Evolutionary conservation across 495 filamentous ascomycete species (phyloP), one percentile per base, ranked within the genome.

Genomic region (Viridothelium virens): DNA sequence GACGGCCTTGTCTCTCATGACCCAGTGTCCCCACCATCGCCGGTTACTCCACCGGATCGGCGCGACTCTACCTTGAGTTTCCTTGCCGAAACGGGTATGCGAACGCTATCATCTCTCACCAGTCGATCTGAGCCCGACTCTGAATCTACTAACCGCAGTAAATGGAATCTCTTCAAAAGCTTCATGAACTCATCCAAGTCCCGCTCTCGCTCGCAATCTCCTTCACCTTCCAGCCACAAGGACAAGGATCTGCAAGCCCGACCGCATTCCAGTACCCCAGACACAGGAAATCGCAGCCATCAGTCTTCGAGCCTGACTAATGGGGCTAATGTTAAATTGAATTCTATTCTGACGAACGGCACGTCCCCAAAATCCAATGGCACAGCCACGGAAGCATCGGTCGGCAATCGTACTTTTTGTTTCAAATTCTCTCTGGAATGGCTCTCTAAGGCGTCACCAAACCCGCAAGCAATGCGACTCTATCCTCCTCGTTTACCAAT

Each of bases 371-470:
- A 1, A 63, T 47, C 16, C 14, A 38, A 16, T 53, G n/a, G 11
- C 25, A 25, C 25, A 25, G 25, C 25, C 25, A 25, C 25, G 25
- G 25, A 25, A 25, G 25, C 25, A 25, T 25, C 25, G 25, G 25
- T 25, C 25, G 25, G 25, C 25, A 25, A 87, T 68, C 86, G 86
- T 62, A 80, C 79, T 16, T 89, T 82, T 71, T 85, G 80, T 65
- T 92, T 92, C 79, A 90, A 88, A 69, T 92, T 92, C 74, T 90
- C 89, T 0, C 78, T 92, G 31, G 90, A 92, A 74, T 91, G 84
- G 84, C 81, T 86, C 67, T 86, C 87, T 61, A 81, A 82, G 63
- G 82, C 80, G 7, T 82, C 31, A 79, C 75, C 68, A 76, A 76
- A 2, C 79, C 79, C 56, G 78, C 81, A 63, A 83, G 88, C 70